Evolutionary conservation across 306 rosid genomes (phyloP), one percentile per base, ranked within the genome.

Genomic region (Quercus parvula): DNA sequence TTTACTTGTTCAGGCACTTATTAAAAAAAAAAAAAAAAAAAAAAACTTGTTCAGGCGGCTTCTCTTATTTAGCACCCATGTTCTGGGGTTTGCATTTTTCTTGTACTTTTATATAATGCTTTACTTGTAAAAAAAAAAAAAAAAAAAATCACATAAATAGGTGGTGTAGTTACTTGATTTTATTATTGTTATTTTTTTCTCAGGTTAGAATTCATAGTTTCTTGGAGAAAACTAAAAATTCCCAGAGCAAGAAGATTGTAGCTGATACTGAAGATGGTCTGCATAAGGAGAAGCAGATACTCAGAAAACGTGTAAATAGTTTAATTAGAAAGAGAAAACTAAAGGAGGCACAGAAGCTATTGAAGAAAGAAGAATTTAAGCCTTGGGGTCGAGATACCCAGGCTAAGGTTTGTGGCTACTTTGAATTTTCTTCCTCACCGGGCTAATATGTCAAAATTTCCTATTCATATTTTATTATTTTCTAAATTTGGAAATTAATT

Each of bases 381-480:
- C 85, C 94, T 52, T 92, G 97, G 97, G 88, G 88, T 77, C 89
- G 96, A 68, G 96, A 81, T 83, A 85, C 84, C 54, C 97, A 91
- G 81, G 94, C 96, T 52, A 92, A 91, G 97, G 97, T 91, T 82
- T 41, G 86, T 79, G 58, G 58, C 62, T 62, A 25, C 20, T 18
- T 66, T 61, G 25, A 22, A 33, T 54, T 54, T 5, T 78, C 57
- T 27, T 13, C 56, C 56, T 24, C 70, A 68, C 38, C 55, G 71
- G 70, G 44, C 25, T 56, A 52, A 56, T 12, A 4, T 9, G 28
- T 78, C 24, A 38, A 59, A n/a, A 27, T 52, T 77, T 15, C 22
- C 67, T 71, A 22, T 66, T 35, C 6, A 35, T 35, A 1, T 35
- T 35, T 35, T 35, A 13, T 51, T 70, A 19, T 71, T 25, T 74